Evolutionary conservation across 2,329 filamentous ascomycete species (phyloP).

Genomic region (Pyrenophora tritici-repentis): DNA sequence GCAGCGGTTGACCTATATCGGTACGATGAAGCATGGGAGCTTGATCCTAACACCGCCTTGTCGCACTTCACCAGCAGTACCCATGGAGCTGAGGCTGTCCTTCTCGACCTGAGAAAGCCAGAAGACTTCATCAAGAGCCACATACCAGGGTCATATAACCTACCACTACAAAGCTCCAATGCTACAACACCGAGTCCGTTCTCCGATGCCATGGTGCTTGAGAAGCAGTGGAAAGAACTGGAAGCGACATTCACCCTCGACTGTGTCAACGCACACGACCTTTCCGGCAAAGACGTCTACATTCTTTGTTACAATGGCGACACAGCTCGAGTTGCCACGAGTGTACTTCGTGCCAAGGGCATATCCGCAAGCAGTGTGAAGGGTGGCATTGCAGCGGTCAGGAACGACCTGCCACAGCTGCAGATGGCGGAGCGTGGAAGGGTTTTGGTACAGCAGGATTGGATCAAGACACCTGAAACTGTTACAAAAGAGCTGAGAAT

Average conservation of each 20-base stretch:
- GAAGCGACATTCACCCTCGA: constrained; percentile 22
- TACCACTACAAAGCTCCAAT: constrained; percentile 23
- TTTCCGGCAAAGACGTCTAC: constrained; percentile 23
- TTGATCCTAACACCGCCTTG: constrained; percentile 16
- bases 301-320: constrained; percentile 27
- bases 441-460: constrained; percentile 8
- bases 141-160: constrained; percentile 26
- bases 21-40: constrained; percentile 31
- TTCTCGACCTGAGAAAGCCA: constrained; percentile 26
- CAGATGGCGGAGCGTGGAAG: constrained; percentile 13
- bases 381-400: constrained; percentile 20
- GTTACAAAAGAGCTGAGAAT: constrained; percentile 1
- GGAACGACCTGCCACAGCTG: constrained; percentile 16
- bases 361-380: constrained; percentile 24
- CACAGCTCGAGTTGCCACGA: constrained; percentile 27
- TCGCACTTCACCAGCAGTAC: constrained; percentile 11
- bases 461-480: constrained; percentile 2
- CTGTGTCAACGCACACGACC: constrained; percentile 24
- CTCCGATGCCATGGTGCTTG: constrained; percentile 19
- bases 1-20: constrained; percentile 25
- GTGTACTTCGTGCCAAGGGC: constrained; percentile 22
- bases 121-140: constrained; percentile 22
- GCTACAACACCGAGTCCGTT: constrained; percentile 19
- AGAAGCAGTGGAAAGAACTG: constrained; percentile 28
- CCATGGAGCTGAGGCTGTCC: background rate